Evolutionary conservation across 2,329 filamentous ascomycete species (phyloP).

Genomic region (Penicillium sclerotiorum): DNA sequence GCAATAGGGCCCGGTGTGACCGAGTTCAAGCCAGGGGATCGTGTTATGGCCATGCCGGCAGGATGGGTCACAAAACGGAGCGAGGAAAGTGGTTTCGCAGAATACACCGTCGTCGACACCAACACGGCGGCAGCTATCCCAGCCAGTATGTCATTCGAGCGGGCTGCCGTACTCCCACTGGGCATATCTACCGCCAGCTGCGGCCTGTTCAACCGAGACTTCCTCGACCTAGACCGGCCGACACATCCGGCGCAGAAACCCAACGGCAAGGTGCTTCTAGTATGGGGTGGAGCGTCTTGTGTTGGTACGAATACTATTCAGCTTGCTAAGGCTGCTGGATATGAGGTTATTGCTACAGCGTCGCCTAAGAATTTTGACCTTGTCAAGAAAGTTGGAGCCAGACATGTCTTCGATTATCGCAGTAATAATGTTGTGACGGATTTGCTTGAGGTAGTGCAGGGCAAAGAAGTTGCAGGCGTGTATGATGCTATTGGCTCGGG

Average conservation of each 20-base stretch:
- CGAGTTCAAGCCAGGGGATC: conserved; percentile 16
- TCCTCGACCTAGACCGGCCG: not conserved
- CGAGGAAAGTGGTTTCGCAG: conserved; percentile 27
- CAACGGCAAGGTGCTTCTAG: conserved; percentile 1
- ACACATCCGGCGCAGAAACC: not conserved
- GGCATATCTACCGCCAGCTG: conserved; percentile 33
- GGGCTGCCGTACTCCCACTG: conserved; percentile 40
- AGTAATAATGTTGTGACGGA: conserved; percentile 13
- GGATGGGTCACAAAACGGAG: conserved; percentile 6
- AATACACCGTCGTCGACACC: conserved; percentile 26
- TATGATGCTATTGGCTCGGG: conserved; percentile 10
- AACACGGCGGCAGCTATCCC: conserved; percentile 29
- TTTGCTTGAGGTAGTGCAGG: conserved; percentile 14
- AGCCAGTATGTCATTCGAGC: conserved; percentile 28
- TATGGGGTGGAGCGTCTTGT: conserved; percentile 55
- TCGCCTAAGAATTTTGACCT: conserved; percentile 49
- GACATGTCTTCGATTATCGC: conserved; percentile 50
- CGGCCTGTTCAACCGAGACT: not conserved
- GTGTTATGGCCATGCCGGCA: conserved; percentile 16
- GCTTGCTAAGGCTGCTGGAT: conserved; percentile 44
- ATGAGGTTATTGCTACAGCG: conserved; percentile 44
- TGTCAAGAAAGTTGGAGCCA: conserved; percentile 49
- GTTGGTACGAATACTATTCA: conserved; percentile 52
- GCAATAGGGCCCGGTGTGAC: conserved; percentile 5
- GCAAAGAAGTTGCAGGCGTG: conserved; percentile 15